Percentiles rank a stretch among this genome's conserved stretches.
Evolutionary conservation across 2,329 filamentous ascomycete species (phyloP).

Genomic region (Fusarium falciforme): DNA sequence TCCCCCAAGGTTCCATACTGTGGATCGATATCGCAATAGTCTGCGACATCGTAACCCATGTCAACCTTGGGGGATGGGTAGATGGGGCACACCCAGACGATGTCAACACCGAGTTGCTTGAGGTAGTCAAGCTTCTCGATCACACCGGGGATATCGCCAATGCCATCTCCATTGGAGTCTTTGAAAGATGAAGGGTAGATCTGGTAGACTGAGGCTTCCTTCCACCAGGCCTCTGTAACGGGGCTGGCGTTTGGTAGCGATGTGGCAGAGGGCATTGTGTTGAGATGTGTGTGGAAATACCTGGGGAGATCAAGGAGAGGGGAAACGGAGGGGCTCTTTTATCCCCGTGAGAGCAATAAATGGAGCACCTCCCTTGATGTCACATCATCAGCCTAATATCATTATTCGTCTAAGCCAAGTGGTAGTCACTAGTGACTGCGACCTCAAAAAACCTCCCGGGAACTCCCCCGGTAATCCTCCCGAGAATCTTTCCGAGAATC

Average conservation of each 20-base stretch:
- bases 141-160: conserved; percentile 72
- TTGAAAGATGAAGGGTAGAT: conserved; percentile 69
- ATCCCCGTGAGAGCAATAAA: neutral
- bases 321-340: conserved; percentile 10
- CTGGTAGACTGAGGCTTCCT: conserved; percentile 56
- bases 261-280: conserved; percentile 5
- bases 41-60: conserved; percentile 78
- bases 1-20: conserved; percentile 76
- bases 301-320: neutral
- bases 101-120: conserved; percentile 68
- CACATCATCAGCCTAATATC: neutral
- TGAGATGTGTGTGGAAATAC: neutral
- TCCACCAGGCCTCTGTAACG: conserved; percentile 60
- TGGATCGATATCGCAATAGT: conserved; percentile 73
- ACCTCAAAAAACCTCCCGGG: neutral
- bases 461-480: neutral
- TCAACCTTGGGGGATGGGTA: conserved; percentile 72
- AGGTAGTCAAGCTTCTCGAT: conserved; percentile 71
- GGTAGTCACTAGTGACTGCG: neutral
- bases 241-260: neutral
- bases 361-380: neutral
- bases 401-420: neutral
- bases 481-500: conserved; percentile 12
- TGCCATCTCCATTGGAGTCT: conserved; percentile 68
- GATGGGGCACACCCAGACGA: conserved; percentile 75